Conservation (phyloP, 169 alveolate genomes). For the Plasmodium fragile region DNA sequence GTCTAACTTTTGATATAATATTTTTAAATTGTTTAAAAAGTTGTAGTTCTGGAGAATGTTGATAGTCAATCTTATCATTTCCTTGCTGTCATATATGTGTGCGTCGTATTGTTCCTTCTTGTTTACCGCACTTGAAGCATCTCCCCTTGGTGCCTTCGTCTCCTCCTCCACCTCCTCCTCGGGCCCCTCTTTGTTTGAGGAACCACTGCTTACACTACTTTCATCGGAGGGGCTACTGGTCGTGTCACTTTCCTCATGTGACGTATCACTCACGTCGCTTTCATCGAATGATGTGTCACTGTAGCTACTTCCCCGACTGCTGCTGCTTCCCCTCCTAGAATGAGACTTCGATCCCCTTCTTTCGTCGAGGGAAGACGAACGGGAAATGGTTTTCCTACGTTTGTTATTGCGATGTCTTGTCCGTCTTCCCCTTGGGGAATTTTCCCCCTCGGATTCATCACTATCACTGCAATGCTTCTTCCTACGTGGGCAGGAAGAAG, state of each 20-base stretch:
- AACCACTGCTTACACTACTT: not conserved
- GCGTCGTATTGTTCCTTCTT: constrained; percentile 20
- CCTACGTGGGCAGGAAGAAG: not conserved
- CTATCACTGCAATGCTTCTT: not conserved
- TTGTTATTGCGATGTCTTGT: not conserved
- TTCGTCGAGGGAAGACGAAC: not conserved
- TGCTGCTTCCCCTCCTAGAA: not conserved
- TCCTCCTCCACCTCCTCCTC: not conserved
- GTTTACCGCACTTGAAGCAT: not conserved
- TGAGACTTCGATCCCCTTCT: not conserved
- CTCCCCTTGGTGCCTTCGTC: not conserved
- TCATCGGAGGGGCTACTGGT: constrained; percentile 8
- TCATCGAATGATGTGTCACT: not conserved
- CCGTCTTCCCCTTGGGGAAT: not conserved
- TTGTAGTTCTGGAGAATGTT: constrained; percentile 64
- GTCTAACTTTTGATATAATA: constrained; percentile 64
- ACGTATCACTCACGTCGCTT: not conserved
- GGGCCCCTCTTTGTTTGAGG: not conserved
- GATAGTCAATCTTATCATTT: constrained; percentile 75
- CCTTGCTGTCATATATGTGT: constrained; percentile 74
- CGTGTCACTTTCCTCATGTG: not conserved
- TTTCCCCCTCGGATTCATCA: not conserved
- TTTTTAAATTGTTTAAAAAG: constrained; percentile 72
- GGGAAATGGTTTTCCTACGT: not conserved
- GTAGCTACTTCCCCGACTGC: not conserved